Percentiles rank a stretch among this genome's conserved stretches.
Conservation (phyloP, 345 rosid genomes). For the Erysimum cheiranthoides region DNA sequence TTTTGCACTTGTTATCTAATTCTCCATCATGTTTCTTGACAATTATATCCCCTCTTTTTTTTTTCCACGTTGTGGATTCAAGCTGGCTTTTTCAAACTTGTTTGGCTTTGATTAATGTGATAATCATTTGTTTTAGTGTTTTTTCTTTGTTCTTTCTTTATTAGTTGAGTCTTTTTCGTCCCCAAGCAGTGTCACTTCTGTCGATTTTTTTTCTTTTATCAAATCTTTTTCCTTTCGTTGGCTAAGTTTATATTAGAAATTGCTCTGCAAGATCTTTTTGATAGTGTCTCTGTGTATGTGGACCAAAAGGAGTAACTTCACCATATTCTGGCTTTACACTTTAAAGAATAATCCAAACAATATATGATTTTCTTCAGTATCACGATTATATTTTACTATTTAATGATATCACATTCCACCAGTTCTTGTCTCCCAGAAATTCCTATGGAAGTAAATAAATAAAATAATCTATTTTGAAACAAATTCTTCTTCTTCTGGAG, state of each 20-base stretch:
- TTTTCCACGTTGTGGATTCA: constrained; percentile 33
- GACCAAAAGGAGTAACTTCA: constrained; percentile 41
- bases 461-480: not conserved
- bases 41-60: not conserved
- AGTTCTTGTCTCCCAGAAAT: constrained; percentile 32
- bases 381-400: constrained; percentile 2
- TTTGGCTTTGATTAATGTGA: constrained; percentile 21
- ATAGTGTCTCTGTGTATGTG: constrained; percentile 42
- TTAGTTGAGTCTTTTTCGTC: constrained; percentile 44
- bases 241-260: constrained; percentile 25
- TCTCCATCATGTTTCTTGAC: constrained; percentile 46
- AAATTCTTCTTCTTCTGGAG: constrained; percentile 24
- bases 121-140: constrained; percentile 26
- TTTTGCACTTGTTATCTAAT: constrained; percentile 45
- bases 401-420: constrained; percentile 36
- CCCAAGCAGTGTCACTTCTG: constrained; percentile 35
- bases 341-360: constrained; percentile 23
- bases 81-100: constrained; percentile 36
- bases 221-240: constrained; percentile 30
- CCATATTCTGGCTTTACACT: constrained; percentile 41
- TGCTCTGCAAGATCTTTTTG: constrained; percentile 37
- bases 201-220: constrained; percentile 12
- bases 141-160: not conserved
- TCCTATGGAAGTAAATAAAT: not conserved
- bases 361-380: constrained; percentile 22